A percentile compares a stretch with the other conserved stretches of the same genome.
Conservation (phyloP, 306 rosid species). For the Corylus avellana region DNA sequence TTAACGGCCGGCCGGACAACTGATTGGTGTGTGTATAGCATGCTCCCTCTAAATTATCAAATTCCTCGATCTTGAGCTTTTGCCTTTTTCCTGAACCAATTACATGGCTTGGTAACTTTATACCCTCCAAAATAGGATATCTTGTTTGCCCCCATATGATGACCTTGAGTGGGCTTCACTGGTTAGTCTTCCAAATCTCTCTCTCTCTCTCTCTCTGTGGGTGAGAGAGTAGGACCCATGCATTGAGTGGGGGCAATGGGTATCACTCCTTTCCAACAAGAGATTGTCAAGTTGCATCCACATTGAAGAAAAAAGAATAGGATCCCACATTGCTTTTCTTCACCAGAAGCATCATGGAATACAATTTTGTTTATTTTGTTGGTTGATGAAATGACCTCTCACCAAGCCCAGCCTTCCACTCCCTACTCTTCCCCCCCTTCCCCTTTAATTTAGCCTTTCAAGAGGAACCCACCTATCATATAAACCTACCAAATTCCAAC, state of each 20-base stretch:
- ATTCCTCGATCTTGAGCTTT: neutral
- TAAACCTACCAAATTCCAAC: slow-evolving; percentile 28
- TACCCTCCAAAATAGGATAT: slow-evolving; percentile 37
- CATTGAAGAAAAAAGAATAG: slow-evolving; percentile 37
- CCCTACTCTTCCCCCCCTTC: slow-evolving; percentile 6
- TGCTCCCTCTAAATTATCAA: slow-evolving; percentile 25
- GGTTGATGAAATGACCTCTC: slow-evolving; percentile 74
- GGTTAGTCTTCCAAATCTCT: slow-evolving; percentile 10
- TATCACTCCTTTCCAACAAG: slow-evolving; percentile 61
- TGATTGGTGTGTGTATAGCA: neutral
- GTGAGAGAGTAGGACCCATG: slow-evolving; percentile 41
- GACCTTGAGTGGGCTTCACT: slow-evolving; percentile 46
- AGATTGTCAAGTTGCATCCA: slow-evolving; percentile 47
- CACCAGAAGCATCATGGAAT: slow-evolving; percentile 53
- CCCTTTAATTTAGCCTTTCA: slow-evolving; percentile 11
- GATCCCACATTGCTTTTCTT: slow-evolving; percentile 53
- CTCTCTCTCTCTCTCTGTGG: slow-evolving; percentile 14
- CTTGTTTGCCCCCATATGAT: slow-evolving; percentile 43
- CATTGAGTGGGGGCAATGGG: slow-evolving; percentile 61
- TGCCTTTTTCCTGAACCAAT: slow-evolving; percentile 31
- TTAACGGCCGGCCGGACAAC: too few species aligned
- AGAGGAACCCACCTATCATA: slow-evolving; percentile 26
- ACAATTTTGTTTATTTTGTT: slow-evolving; percentile 51
- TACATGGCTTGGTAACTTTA: slow-evolving; percentile 42
- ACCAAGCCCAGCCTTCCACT: slow-evolving; percentile 41